phyloP scores from a whole-genome alignment of 2,329 filamentous ascomycete genomes.

The Cercospora zeina region DNA sequence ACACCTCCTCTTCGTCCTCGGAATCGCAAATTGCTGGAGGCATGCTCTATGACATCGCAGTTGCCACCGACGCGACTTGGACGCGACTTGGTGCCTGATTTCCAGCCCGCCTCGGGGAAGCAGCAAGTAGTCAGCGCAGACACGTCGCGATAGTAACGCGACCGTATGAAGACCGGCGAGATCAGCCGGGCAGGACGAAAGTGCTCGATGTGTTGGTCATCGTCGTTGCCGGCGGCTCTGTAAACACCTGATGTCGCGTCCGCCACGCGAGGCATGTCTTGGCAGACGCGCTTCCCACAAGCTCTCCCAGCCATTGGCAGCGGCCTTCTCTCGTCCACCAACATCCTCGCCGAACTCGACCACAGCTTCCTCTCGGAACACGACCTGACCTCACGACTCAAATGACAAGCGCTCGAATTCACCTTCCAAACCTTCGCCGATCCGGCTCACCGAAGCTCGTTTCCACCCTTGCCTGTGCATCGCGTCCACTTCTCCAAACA shows the following conservation, averaged over 20 bases:
- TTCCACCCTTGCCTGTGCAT: conserved; percentile 21
- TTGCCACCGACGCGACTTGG: conserved; percentile 16
- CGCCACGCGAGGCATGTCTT: conserved; percentile 13
- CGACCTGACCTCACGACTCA: conserved; percentile 23
- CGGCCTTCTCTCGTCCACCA: not conserved
- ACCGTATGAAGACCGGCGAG: not conserved
- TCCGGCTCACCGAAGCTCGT: conserved; percentile 23
- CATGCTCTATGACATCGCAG: conserved; percentile 20
- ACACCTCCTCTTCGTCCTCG: conserved; percentile 23
- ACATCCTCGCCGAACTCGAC: conserved; percentile 10
- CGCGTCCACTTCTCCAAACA: conserved; percentile 46
- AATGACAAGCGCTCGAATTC: conserved; percentile 18
- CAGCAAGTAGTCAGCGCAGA: not conserved
- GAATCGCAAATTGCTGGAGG: conserved; percentile 25
- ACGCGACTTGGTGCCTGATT: conserved; percentile 15
- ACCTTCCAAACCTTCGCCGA: conserved; percentile 27
- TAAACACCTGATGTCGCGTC: conserved; percentile 18
- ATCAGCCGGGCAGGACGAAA: not conserved
- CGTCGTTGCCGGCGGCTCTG: not conserved
- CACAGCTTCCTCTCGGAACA: not conserved
- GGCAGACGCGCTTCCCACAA: conserved; percentile 11
- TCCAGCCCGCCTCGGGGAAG: not conserved
- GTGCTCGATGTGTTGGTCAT: not conserved
- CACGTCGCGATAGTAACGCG: not conserved
- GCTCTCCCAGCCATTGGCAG: conserved; percentile 15